Base-by-base conservation (phyloP, 2,329 filamentous ascomycete genomes). In the Myriangium duriaei region DNA sequence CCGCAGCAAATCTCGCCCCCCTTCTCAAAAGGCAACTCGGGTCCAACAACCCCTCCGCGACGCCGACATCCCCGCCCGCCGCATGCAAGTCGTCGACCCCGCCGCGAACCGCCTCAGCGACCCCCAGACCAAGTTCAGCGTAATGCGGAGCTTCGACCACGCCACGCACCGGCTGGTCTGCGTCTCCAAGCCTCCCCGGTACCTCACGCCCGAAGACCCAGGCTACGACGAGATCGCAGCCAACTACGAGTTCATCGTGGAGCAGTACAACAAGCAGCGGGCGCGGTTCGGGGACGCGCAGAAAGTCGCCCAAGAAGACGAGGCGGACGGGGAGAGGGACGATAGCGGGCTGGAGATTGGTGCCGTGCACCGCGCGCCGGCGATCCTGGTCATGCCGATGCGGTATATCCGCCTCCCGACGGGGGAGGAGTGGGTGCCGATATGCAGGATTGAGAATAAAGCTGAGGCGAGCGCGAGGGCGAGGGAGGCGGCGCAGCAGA, bases 391-490 rank as follows among this genome's bases (percentile, higher is more conserved):
- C 28, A 19, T 30, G 16, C 36, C 28, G 2, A 30, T 11, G 13
- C 19, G 21, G 6, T 39, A 39, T 15, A 13, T 39, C 11, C n/a
- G 30, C 3, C 19, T 39, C 16, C 36, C 36, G 5, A 21, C 30
- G n/a, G 36, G 36, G 10, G 35, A 45, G 29, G 43, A 50, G 28
- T 49, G 75, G 34, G 61, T 76, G 11, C 76, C 83, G 1, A 67
- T 87, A 21, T 92, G 84, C 67, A 79, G 76, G 49, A 64, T 93
- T 32, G 55, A 83, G 18, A 68, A 75, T 55, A 77, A 76, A 48
- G 57, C 59, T 32, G 69, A 64, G 1, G 60, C 70, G 38, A 64
- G 58, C 52, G 50, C 65, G 47, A 58, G 59, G 14, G 60, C 68
- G 39, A 58, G 65, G 39, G 57, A 55, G 37, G 58, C 61, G 42